Evolutionary conservation across 139 green algal species (phyloP), one percentile per base, ranked within the genome.

Genomic region (Picochlorum sp.): DNA sequence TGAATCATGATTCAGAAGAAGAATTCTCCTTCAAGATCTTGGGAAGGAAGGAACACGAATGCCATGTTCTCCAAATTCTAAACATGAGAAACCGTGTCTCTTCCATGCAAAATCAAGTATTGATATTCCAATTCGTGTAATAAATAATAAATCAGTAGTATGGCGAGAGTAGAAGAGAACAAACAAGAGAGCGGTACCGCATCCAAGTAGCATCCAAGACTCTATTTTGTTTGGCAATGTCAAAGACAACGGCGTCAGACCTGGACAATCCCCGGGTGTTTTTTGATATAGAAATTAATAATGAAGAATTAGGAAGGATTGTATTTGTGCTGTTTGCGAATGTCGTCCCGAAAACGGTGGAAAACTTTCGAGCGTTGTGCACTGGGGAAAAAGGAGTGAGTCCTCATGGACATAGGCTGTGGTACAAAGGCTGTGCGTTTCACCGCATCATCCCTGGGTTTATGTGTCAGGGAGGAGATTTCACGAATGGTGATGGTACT

Each of bases 291-390:
- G 74, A 67, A 6, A 80, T 96, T 47, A 90, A 76, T 18, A 88
- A 83, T 3, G 45, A 89, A 47, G 68, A 75, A 13, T 73, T 73
- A 3, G 92, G 91, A 2, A 73, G 90, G 30, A 86, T 98, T 18
- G 85, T 92, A 44, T 71, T 98, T 52, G 87, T 80, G 20, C 62
- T 95, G 50, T 95, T 84, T 65, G 85, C 72, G 0, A 83, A 95
- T 56, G 80, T 82, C 2, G 81, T 85, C 8, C 86, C 86, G 10
- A 86, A 76, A 54, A 92, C 83, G 2, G 85, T 78, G 0, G 92
- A 96, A 73, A 97, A 97, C 82, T 98, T 97, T 85, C 70, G 84
- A 11, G 70, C 62, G 2, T 75, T 97, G 21, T 97, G 92, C 79
- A 97, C 73, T 49, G 90, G 90, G 14, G 89, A 96, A 68, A 81